These are phyloP conservation scores for Beta lomatogona DNA, from an alignment of 179 eudicot species.

Conservation along the genomic window DNA sequence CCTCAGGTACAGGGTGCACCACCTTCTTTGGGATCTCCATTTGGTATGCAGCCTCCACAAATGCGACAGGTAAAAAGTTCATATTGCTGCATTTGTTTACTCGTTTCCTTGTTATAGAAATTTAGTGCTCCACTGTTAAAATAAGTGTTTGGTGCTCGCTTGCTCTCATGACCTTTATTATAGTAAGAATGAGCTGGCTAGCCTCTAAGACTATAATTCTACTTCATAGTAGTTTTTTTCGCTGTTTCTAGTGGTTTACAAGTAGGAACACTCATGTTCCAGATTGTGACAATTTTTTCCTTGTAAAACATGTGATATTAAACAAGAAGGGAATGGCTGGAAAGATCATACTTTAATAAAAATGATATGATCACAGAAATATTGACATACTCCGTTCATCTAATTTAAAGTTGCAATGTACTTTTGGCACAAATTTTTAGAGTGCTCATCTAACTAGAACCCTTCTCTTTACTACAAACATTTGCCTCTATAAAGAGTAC, in stretches of 20 bases:
- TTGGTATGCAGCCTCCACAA: slow-evolving; percentile 67
- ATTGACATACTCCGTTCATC: not conserved
- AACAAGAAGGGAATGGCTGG: not conserved
- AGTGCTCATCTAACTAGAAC: not conserved
- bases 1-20: slow-evolving; percentile 42
- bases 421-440: not conserved
- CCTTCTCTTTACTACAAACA: not conserved
- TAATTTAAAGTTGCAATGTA: not conserved
- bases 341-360: not conserved
- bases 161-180: not conserved
- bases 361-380: not conserved
- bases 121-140: not conserved
- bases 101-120: not conserved
- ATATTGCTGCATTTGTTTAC: slow-evolving; percentile 2
- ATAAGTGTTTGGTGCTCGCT: not conserved
- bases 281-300: not conserved
- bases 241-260: not conserved
- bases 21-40: slow-evolving; percentile 54
- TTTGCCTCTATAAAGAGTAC: not conserved
- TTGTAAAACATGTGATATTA: not conserved
- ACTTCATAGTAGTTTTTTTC: not conserved
- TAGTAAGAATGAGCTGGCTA: not conserved
- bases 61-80: slow-evolving; percentile 54
- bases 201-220: not conserved
- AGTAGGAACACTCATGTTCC: not conserved